These are phyloP conservation scores for Astrocystis sublimbata DNA, from an alignment of 495 filamentous ascomycete genomes.

Conservation along the genomic window DNA sequence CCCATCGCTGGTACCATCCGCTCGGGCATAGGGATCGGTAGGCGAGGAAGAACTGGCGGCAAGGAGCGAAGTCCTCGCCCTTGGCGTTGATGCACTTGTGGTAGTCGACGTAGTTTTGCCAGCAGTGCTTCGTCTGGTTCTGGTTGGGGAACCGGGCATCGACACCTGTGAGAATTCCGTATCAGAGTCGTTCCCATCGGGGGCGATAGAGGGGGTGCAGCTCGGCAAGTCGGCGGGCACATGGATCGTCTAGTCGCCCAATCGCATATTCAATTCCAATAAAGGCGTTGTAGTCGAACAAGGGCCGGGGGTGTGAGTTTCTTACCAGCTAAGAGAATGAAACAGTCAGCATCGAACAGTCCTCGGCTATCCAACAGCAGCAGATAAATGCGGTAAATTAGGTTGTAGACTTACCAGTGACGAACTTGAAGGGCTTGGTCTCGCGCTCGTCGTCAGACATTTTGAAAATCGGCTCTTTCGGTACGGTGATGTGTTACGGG, in stretches of 20 bases:
- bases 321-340: constrained; percentile 51
- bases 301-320: constrained; percentile 16
- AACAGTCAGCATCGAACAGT: constrained; percentile 26
- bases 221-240: background rate
- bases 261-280: constrained; percentile 17
- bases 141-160: constrained; percentile 98
- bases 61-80: constrained; percentile 98
- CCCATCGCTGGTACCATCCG: constrained; percentile 93
- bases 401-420: constrained; percentile 75
- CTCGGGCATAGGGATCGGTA: constrained; percentile 97
- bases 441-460: constrained; percentile 92
- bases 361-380: constrained; percentile 22
- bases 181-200: constrained; percentile 10
- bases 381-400: constrained; percentile 43
- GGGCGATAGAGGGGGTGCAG: background rate
- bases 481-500: background rate
- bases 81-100: constrained; percentile 98
- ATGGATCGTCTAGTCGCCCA: too few species aligned
- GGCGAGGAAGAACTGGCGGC: constrained; percentile 96
- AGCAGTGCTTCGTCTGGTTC: constrained; percentile 94
- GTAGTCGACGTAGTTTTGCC: constrained; percentile 99
- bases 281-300: constrained; percentile 2
- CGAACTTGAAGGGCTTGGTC: constrained; percentile 99
- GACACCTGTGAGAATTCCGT: constrained; percentile 64
- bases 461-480: constrained; percentile 42